Evolutionary conservation across 495 filamentous ascomycete genomes (phyloP), one percentile per base, ranked within the genome.

Genomic region (Neurospora sp.): DNA sequence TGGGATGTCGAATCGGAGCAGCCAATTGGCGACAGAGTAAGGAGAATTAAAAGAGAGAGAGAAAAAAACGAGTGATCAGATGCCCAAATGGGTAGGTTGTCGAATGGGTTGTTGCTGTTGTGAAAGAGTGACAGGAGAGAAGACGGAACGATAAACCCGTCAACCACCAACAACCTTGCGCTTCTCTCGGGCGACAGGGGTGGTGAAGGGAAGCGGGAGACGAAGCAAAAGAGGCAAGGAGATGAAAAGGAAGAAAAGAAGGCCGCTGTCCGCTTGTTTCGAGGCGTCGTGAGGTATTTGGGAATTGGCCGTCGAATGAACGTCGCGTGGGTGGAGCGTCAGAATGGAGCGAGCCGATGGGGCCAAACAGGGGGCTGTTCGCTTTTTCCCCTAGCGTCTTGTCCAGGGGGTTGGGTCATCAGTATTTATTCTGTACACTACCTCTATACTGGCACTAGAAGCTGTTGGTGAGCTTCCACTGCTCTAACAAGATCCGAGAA

Each of bases 281-380:
- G 27, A 73, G 72, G 74, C 46, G 14, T 74, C 74, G 54, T 66
- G 66, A 69, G 69, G 66, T 5, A 70, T 54, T 35, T 37, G 27
- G 41, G 66, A 69, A 42, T 31, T 44, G 69, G 72, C 23, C 48
- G 48, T 59, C 48, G 48, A 59, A 59, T 59, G 23, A 59, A 59
- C 69, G 41, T 71, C 74, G 74, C 71, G 76, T 75, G 54, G 71
- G 74, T 77, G 76, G 76, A 74, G 76, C 48, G 11, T 48, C 44
- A 48, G 44, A 23, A 48, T 48, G 44, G 44, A 48, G 44, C 44
- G n/a, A 48, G 35, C 46, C 46, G 20, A 54, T 54, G 46, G 46
- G 46, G 27, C 54, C 54, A 62, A 31, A 16, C 54, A 35, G 54
- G 54, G 54, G 23, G 6, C 20, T 54, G 46, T 23, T 54, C 46